Evolutionary conservation across 2,329 filamentous ascomycete species (phyloP), one percentile per base, ranked within the genome.

Genomic region (Helminthosporium solani): DNA sequence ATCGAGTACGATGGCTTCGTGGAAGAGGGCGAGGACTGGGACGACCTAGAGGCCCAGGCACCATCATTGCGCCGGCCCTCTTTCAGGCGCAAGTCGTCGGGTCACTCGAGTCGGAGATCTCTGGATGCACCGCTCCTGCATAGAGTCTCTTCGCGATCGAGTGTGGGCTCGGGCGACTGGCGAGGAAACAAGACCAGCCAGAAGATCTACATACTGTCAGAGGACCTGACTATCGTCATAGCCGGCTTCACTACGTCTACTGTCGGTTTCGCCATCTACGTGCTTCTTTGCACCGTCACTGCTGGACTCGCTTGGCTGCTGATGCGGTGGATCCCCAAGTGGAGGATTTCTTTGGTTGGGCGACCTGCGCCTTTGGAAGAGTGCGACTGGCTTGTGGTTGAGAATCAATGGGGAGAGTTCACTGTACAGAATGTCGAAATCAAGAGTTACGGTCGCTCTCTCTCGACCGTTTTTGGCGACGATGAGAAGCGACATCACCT

Each of bases 401-500:
- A 96, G 79, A 96, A 99, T 63, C 90, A 97, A 78, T 97, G 94
- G 92, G 87, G 88, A 40, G 92, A 97, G 70, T 87, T 97, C 69
- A 78, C 80, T 11, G 81, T 94, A n/a, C 81, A 95, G 61, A 65
- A 83, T 40, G 78, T 97, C 11, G 77, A 78, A 47, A 75, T 69
- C 37, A 73, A 83, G 54, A 67, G 66, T 7, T 86, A 86, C 62
- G 82, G 79, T 7, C 78, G 81, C 46, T 76, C 80, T n/a, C 70
- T 86, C 33, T 86, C 83, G 2, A 83, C 82, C 0, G 78, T 87
- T 1, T 92, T 92, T 63, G 87, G 88, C 0, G 70, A 79, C 2
- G 73, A 79, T 1, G 81, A 83, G 44, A 90, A 89, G 69, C 70
- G 78, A 40, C 71, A 83, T 15, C 81, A 83, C 47, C 81, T 84